Base-by-base conservation (phyloP, 371 early-diverging fungal genomes). In the Rhizopus sp. region DNA sequence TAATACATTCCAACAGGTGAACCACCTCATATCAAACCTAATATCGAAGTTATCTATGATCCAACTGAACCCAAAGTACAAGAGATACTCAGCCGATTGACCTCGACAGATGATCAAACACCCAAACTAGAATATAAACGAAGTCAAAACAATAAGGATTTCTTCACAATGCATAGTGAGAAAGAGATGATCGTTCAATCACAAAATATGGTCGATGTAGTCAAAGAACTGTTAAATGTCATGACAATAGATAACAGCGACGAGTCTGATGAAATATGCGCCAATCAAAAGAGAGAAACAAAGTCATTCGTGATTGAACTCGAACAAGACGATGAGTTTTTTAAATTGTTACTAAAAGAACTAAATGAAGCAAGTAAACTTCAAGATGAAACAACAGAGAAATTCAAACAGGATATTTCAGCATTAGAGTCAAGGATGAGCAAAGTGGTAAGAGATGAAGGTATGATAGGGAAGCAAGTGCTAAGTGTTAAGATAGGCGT, bases 291-390 rank as follows among this genome's bases (percentile, higher is more conserved):
- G 17, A 35, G 33, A 31, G 46, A 53, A 6, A 29, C 64, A 10
- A 80, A 82, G 29, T 70, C 75, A 3, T 41, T 85, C 1, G 78
- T 81, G 29, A 77, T 85, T 40, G 83, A 85, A 41, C 54, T 85
- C 34, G 75, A 81, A 45, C 75, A 70, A 9, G 87, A 86, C 51
- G 78, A 83, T 29, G 84, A 82, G 40, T 87, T 87, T 54, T 84
- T 87, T 66, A 69, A 77, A 51, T 70, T 72, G 37, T 50, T 87
- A 45, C 72, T 78, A 51, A 68, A 73, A 12, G 84, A 83, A 60
- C 42, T 87, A 4, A 57, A 73, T 2, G 73, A 69, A 68, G 70
- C 74, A 53, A 60, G 72, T 40, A 50, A 60, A 46, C 38, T 80
- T 58, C 67, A 81, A 72, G 56, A 60, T 57, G 61, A 60, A 42